These are phyloP conservation scores for Boletus huronensis DNA, from an alignment of 768 basidiomycete species.

Conservation along the genomic window DNA sequence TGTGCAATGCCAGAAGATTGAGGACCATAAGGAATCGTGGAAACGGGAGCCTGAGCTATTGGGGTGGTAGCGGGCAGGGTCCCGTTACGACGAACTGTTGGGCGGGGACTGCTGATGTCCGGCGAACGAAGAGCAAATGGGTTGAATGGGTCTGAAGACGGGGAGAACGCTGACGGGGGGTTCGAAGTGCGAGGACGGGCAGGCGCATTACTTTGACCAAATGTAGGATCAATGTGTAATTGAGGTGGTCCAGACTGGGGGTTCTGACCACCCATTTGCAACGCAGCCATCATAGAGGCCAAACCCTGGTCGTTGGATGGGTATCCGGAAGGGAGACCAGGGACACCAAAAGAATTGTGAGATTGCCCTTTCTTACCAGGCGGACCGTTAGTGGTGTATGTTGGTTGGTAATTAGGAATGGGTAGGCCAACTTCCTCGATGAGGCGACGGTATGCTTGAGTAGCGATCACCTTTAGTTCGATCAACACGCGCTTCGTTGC, in stretches of 20 bases:
- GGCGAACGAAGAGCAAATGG: slow-evolving; percentile 52
- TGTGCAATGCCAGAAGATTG: slow-evolving; percentile 63
- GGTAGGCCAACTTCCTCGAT: slow-evolving; percentile 94
- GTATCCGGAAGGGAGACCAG: slow-evolving; percentile 75
- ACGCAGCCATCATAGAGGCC: slow-evolving; percentile 89
- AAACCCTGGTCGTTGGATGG: slow-evolving; percentile 80
- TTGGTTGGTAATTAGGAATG: slow-evolving; percentile 82
- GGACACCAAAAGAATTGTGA: slow-evolving; percentile 60
- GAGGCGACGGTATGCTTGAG: slow-evolving; percentile 88
- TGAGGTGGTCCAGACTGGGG: slow-evolving; percentile 75
- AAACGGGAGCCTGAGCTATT: slow-evolving; percentile 27
- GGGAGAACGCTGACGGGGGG: slow-evolving; percentile 47
- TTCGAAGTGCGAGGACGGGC: slow-evolving; percentile 46
- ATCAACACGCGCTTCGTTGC: slow-evolving; percentile 89
- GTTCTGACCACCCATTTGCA: slow-evolving; percentile 88
- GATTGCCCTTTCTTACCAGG: slow-evolving; percentile 55
- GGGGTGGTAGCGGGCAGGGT: slow-evolving; percentile 30
- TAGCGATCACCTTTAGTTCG: slow-evolving; percentile 88
- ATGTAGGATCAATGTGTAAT: slow-evolving; percentile 66
- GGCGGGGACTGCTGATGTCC: slow-evolving; percentile 49
- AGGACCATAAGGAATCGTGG: slow-evolving; percentile 48
- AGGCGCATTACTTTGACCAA: slow-evolving; percentile 41
- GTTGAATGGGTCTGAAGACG: slow-evolving; percentile 54
- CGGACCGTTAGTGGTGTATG: slow-evolving; percentile 60
- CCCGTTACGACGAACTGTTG: slow-evolving; percentile 46